Evolutionary conservation across 371 early-diverging fungal genomes (phyloP).

Genomic region (Circinella umbellata): DNA sequence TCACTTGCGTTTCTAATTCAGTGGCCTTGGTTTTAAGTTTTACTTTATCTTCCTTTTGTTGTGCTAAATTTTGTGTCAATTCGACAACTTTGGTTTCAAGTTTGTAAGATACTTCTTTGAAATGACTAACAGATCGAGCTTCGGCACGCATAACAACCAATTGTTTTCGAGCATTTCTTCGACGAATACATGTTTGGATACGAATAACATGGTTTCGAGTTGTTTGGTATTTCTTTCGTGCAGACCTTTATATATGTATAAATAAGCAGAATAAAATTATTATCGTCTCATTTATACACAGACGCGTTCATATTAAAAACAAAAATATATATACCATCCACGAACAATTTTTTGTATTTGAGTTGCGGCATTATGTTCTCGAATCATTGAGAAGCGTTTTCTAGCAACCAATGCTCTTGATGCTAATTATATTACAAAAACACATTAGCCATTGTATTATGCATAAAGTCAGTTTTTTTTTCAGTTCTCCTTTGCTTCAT

Average conservation of each 20-base stretch:
- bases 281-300: too few relatives aligned
- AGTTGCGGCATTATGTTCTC: slow-evolving; percentile 70
- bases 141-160: slow-evolving; percentile 78
- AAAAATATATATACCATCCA: slow-evolving; percentile 39
- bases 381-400: slow-evolving; percentile 44
- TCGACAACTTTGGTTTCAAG: slow-evolving; percentile 94
- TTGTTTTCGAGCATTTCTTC: slow-evolving; percentile 71
- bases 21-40: slow-evolving; percentile 59
- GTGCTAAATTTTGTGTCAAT: slow-evolving; percentile 80
- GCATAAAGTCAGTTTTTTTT: too few relatives aligned
- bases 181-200: slow-evolving; percentile 85
- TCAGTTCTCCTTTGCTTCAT: too few relatives aligned
- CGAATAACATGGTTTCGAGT: slow-evolving; percentile 65
- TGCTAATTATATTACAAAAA: slow-evolving; percentile 8
- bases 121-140: slow-evolving; percentile 88
- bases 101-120: slow-evolving; percentile 92
- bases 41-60: slow-evolving; percentile 77
- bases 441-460: too few relatives aligned
- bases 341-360: slow-evolving; percentile 74
- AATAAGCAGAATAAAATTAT: too few relatives aligned
- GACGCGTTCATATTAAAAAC: not conserved
- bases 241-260: slow-evolving; percentile 31
- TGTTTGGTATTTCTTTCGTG: slow-evolving; percentile 63
- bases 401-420: slow-evolving; percentile 61
- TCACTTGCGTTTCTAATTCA: slow-evolving; percentile 68